Base-by-base conservation (phyloP, 2,329 filamentous ascomycete genomes). In the Diaporthe eres region DNA sequence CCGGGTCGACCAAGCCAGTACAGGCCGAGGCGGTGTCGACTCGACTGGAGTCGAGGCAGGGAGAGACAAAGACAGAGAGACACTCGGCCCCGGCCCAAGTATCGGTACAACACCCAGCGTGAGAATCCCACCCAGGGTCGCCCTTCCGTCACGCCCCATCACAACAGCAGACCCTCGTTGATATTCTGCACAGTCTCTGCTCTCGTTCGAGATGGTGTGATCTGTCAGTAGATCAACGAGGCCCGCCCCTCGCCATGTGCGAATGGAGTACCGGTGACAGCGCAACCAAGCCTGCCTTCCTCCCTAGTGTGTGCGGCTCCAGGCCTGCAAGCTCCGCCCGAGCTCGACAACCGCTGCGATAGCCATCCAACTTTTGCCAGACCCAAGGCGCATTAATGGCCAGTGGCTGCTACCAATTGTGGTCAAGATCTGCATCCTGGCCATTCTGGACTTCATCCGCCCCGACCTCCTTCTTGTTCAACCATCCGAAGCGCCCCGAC, bases 21-120 rank as follows among this genome's bases (percentile, higher is more conserved):
- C 65, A 37, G 25, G 65, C 49, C 65, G 49, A 70, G 65, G 65
- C 65, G 65, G 65, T 70, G 65, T 70, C 65, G 65, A 70, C 49
- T 55, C 65, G 34, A 70, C 47, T 70, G 65, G 65, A 70, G 47
- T 70, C 49, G 65, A 68, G 65, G 49, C 65, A 70, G 65, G 65
- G 65, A 53, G 65, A 55, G 49, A 70, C 65, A 55, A 53, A 42
- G 65, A 55, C n/a, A 55, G 22, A 39, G 34, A 10, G 34, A 19
- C 34, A 70, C 47, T 55, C 65, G 65, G 49, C 65, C 47, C 37
- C 49, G 55, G 19, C 65, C 17, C 49, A 70, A 17, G 65, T 70
- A 70, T 55, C n/a, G 34, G 65, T 70, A 70, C 65, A 70, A 51
- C 65, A 17, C 42, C 42, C 61, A 55, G 13, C 3, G 4, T n/a